Conservation (phyloP, 306 rosid species). For the Cicer chorassanicum region DNA sequence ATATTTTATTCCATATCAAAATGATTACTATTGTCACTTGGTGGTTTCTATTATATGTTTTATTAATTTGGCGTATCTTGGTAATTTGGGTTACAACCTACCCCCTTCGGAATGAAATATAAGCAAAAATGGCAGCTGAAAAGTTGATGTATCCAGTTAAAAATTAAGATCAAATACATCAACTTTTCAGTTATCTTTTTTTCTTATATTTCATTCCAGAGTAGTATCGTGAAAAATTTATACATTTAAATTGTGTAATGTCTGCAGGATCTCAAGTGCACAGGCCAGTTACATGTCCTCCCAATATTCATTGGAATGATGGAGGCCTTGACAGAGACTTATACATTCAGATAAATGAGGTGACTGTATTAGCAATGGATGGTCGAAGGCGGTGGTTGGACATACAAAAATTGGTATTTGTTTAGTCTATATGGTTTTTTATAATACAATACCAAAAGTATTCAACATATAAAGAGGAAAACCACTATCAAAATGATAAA, state of each 20-base stretch:
- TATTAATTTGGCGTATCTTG: conserved; percentile 16
- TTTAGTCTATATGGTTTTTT: conserved; percentile 26
- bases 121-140: too few species aligned
- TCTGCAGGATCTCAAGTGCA: conserved; percentile 64
- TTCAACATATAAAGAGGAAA: conserved; percentile 22
- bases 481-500: neutral
- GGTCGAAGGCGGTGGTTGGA: conserved; percentile 99
- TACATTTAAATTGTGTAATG: conserved; percentile 17
- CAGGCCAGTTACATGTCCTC: conserved; percentile 67
- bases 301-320: conserved; percentile 76
- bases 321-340: conserved; percentile 95
- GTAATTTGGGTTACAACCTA: conserved; percentile 28
- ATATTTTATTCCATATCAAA: conserved; percentile 37
- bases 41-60: conserved; percentile 38
- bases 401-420: conserved; percentile 80
- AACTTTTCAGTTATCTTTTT: too few species aligned
- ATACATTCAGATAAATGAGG: conserved; percentile 72
- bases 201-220: too few species aligned
- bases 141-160: too few species aligned
- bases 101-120: too few species aligned
- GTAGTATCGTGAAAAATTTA: conserved; percentile 21
- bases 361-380: conserved; percentile 97
- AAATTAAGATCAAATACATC: too few species aligned
- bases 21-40: conserved; percentile 16
- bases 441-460: conserved; percentile 29